phyloP scores from a whole-genome alignment of 1,139 yeast genomes.

The Lodderomyces oxycetoniae region DNA sequence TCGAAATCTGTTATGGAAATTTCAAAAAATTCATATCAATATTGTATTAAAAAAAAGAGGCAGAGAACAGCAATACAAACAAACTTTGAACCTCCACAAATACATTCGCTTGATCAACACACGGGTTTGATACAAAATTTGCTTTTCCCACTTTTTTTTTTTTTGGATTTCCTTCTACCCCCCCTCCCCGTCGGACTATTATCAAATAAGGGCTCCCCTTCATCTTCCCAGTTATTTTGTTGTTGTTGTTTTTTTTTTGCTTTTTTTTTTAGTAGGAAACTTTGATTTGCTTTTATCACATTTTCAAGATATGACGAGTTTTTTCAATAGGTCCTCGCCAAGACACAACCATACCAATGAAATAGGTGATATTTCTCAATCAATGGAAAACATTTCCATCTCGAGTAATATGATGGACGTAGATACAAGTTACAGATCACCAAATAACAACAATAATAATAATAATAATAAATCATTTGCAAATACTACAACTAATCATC shows the following conservation, averaged over 20 bases:
- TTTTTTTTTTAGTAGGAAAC: conserved; percentile 1
- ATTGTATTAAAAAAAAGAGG: neutral
- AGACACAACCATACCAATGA: conserved; percentile 17
- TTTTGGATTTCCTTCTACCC: neutral
- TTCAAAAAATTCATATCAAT: too few relatives aligned
- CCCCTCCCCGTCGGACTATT: neutral
- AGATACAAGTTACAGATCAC: conserved; percentile 29
- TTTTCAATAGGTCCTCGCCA: conserved; percentile 24
- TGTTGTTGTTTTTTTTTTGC: neutral
- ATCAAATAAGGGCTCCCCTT: neutral
- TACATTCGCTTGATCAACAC: neutral
- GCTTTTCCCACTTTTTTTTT: neutral
- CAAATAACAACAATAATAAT: conserved; percentile 7
- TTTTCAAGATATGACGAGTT: conserved; percentile 17
- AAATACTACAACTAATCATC: neutral
- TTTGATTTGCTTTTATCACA: neutral
- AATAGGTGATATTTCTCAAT: conserved; percentile 34
- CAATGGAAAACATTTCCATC: conserved; percentile 44
- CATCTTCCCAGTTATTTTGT: neutral
- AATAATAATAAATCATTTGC: too few relatives aligned
- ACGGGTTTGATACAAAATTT: neutral
- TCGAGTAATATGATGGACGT: conserved; percentile 42
- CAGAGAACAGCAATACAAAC: neutral
- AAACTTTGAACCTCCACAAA: neutral
- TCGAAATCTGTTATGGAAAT: too few relatives aligned